Evolutionary conservation across 2,329 filamentous ascomycete genomes (phyloP).

Genomic region (Cytospora schulzeri): DNA sequence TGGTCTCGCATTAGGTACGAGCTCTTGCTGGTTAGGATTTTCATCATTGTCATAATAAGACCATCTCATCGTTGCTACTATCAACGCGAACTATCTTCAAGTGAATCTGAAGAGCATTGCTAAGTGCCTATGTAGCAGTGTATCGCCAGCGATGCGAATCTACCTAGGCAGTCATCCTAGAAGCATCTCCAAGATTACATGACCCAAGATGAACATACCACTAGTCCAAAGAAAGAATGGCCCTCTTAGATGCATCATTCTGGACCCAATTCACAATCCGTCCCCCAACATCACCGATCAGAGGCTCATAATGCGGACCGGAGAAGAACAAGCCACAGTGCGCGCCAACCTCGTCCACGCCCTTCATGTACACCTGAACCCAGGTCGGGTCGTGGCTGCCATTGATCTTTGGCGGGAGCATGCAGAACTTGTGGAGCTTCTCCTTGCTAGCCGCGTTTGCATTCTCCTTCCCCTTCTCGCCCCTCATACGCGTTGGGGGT

Average conservation of each 20-base stretch:
- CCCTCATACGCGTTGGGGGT: slow-evolving; percentile 15
- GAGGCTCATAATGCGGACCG: slow-evolving; percentile 70
- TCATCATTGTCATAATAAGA: background rate
- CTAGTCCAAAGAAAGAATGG: slow-evolving; percentile 38
- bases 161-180: background rate
- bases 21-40: background rate
- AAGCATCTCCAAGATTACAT: background rate
- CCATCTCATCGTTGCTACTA: background rate
- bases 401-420: slow-evolving; percentile 58
- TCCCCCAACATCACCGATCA: slow-evolving; percentile 75
- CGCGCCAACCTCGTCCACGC: slow-evolving; percentile 81
- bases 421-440: slow-evolving; percentile 78
- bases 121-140: background rate
- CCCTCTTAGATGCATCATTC: slow-evolving; percentile 56
- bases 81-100: background rate
- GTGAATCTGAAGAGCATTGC: background rate
- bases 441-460: slow-evolving; percentile 20
- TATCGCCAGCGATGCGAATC: background rate
- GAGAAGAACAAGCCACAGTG: slow-evolving; percentile 81
- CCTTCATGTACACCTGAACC: slow-evolving; percentile 79
- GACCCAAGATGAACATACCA: background rate
- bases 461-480: slow-evolving; percentile 41
- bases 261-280: slow-evolving; percentile 71
- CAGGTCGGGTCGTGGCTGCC: slow-evolving; percentile 70
- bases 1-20: too few relatives aligned